Evolutionary conservation across 202 grass and related monocot species (phyloP).

Genomic region (Panicum virgatum): DNA sequence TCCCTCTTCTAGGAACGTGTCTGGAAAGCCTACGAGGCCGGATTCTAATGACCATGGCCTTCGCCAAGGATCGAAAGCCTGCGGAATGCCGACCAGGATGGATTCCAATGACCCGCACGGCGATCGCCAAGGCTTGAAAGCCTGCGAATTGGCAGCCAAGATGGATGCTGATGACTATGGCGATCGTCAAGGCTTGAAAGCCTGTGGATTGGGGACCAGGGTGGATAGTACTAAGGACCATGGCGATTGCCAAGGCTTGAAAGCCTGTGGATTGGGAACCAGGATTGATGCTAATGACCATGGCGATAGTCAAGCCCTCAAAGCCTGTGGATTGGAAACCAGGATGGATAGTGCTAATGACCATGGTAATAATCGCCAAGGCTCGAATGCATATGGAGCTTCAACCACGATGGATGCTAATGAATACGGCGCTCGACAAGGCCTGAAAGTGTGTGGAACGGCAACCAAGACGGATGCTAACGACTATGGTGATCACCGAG

Average conservation of each 20-base stretch:
- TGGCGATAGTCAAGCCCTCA: neutral
- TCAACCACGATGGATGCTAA: neutral
- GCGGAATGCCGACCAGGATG: neutral
- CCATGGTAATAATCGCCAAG: neutral
- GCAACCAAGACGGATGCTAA: neutral
- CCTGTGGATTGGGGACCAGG: neutral
- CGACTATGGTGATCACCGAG: neutral
- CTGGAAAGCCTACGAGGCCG: constrained; percentile 18
- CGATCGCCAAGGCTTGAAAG: constrained; percentile 8
- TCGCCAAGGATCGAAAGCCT: constrained; percentile 9
- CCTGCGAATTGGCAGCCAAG: neutral
- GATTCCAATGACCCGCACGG: neutral
- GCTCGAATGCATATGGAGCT: constrained; percentile 7
- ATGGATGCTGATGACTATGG: neutral
- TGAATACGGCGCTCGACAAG: neutral
- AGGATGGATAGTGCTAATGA: constrained; percentile 9
- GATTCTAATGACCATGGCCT: constrained; percentile 13
- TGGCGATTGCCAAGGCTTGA: neutral
- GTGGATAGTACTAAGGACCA: neutral
- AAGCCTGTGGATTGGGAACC: neutral
- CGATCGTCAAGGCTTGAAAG: neutral
- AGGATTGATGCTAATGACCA: neutral
- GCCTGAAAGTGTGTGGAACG: constrained; percentile 5
- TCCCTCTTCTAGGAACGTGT: constrained; percentile 32
- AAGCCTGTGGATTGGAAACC: neutral